Conservation (phyloP, 345 rosid species). For the Brassica cretica region DNA sequence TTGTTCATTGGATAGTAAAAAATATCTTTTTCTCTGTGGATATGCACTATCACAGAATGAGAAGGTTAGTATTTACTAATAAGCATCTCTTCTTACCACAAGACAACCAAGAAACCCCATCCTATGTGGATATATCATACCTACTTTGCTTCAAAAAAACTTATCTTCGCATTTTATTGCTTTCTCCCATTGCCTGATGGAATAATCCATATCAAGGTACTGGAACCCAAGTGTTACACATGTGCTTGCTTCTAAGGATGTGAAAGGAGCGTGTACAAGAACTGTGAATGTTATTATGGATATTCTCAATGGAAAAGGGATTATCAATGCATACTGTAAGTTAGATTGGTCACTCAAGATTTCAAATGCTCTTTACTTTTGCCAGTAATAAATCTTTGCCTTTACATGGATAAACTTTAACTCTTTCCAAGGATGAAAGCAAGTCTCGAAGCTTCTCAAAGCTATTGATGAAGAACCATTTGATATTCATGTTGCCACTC, state of each 20-base stretch:
- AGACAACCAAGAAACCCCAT: neutral
- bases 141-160: conserved; percentile 4
- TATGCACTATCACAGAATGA: conserved; percentile 78
- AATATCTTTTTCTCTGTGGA: conserved; percentile 71
- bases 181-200: conserved; percentile 54
- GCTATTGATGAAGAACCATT: conserved; percentile 66
- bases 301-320: conserved; percentile 77
- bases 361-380: neutral
- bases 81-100: conserved; percentile 1
- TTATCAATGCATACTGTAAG: conserved; percentile 75
- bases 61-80: conserved; percentile 52
- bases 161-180: neutral
- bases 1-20: conserved; percentile 37
- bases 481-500: conserved; percentile 68
- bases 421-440: conserved; percentile 72
- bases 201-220: conserved; percentile 58
- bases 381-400: neutral
- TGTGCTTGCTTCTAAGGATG: conserved; percentile 74
- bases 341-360: neutral
- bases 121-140: neutral
- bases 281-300: conserved; percentile 89
- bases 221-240: conserved; percentile 86
- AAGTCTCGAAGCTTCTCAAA: conserved; percentile 54
- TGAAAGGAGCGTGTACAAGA: conserved; percentile 71
- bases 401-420: neutral